These are phyloP conservation scores for Venturia effusa DNA, from an alignment of 2,329 filamentous ascomycete species.

Conservation along the genomic window DNA sequence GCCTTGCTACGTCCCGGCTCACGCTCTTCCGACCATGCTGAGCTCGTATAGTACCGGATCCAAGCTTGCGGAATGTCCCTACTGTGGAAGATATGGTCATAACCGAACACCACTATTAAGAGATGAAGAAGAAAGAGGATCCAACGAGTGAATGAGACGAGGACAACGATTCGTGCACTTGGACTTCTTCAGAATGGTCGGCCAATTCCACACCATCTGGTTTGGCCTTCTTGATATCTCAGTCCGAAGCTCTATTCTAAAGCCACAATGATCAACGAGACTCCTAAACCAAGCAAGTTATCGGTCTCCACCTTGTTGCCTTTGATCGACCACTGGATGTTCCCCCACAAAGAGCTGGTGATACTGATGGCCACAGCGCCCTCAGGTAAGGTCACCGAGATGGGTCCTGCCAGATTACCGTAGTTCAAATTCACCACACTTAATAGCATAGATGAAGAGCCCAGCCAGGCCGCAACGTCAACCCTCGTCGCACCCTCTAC, in stretches of 20 bases:
- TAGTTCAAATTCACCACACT: neutral
- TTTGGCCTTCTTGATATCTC: too few relatives aligned
- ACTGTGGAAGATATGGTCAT: too few relatives aligned
- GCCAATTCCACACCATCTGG: too few relatives aligned
- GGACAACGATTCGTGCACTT: too few relatives aligned
- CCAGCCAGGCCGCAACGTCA: neutral
- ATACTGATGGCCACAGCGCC: neutral
- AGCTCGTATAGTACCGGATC: too few relatives aligned
- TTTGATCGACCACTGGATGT: neutral
- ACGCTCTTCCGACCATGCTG: too few relatives aligned
- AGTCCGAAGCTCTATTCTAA: neutral
- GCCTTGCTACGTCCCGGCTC: too few relatives aligned
- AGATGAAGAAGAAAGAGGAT: too few relatives aligned
- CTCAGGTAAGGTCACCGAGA: neutral
- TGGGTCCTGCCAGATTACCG: neutral
- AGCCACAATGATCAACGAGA: neutral
- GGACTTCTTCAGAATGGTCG: too few relatives aligned
- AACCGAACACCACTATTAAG: too few relatives aligned
- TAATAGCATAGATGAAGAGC: neutral
- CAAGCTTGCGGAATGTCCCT: too few relatives aligned
- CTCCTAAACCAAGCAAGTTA: neutral
- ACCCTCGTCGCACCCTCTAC: conserved; percentile 15
- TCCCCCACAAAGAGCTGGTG: neutral
- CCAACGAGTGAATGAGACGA: too few relatives aligned
- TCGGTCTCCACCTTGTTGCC: neutral